Percentiles rank a stretch among this genome's conserved stretches.
Evolutionary conservation across 1,284 basidiomycete species (phyloP).

Genomic region (Sutorius eximius): DNA sequence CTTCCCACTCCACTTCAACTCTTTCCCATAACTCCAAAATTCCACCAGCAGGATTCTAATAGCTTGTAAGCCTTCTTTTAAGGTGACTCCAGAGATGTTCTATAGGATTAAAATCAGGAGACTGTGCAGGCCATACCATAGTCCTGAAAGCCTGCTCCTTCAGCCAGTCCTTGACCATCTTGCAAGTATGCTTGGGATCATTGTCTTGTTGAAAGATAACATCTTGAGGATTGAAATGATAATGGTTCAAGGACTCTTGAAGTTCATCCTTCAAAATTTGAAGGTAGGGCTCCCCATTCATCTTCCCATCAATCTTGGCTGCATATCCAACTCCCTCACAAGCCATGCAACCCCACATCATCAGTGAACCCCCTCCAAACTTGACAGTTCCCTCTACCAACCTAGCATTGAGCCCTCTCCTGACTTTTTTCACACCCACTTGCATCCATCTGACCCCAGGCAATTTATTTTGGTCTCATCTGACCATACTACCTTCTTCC

Average conservation of each 20-base stretch:
- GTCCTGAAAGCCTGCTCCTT: neutral
- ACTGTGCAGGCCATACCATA: neutral
- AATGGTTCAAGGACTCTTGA: neutral
- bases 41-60: neutral
- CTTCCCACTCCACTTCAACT: neutral
- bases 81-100: neutral
- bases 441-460: neutral
- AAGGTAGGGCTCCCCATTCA: neutral
- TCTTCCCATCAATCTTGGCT: neutral
- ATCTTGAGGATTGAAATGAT: too few relatives aligned
- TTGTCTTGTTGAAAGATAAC: neutral
- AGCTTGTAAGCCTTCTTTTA: neutral
- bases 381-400: neutral
- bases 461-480: neutral
- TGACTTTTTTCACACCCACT: neutral
- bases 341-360: neutral
- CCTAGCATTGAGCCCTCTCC: neutral
- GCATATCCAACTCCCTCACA: neutral
- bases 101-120: neutral
- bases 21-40: neutral
- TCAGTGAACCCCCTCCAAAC: neutral
- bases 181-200: neutral
- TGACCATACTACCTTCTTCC: neutral
- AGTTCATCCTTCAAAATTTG: conserved; percentile 1
- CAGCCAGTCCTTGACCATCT: neutral